Evolutionary conservation across 1,284 basidiomycete genomes (phyloP).

Genomic region (Porodaedalea pini): DNA sequence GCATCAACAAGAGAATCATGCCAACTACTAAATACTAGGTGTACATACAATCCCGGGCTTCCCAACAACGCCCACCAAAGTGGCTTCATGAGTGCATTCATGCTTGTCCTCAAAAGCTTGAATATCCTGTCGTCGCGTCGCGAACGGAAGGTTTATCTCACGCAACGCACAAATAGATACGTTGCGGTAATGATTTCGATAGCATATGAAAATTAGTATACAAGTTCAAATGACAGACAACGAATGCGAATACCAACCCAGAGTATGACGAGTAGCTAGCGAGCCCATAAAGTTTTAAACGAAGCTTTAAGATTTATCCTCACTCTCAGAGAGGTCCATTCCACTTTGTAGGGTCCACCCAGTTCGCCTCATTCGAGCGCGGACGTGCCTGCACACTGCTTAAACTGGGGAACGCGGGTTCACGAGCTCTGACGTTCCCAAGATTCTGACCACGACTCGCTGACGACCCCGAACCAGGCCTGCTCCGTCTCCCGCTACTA

Average conservation of each 20-base stretch:
- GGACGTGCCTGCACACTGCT: background rate
- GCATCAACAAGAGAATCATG: no score
- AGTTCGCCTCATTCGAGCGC: slow-evolving; percentile 2
- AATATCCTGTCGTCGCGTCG: background rate
- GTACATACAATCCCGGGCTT: no score
- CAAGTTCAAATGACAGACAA: no score
- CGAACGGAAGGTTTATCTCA: background rate
- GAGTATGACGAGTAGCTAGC: background rate
- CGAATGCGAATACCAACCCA: no score
- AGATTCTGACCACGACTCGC: background rate
- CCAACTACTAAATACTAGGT: no score
- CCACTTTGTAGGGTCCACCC: slow-evolving; percentile 19
- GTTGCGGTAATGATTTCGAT: background rate
- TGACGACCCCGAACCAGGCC: background rate
- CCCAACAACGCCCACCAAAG: no score
- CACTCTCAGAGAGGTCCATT: slow-evolving; percentile 13
- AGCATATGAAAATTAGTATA: no score
- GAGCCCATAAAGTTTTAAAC: no score
- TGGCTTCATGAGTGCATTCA: no score
- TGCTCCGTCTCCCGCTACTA: background rate
- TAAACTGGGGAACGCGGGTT: slow-evolving; percentile 2
- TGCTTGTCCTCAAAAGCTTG: background rate
- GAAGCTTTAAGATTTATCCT: no score
- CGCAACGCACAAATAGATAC: background rate
- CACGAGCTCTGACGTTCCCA: background rate